Evolutionary conservation across 163 green algal species (phyloP).

Genomic region (Volvox carteri): DNA sequence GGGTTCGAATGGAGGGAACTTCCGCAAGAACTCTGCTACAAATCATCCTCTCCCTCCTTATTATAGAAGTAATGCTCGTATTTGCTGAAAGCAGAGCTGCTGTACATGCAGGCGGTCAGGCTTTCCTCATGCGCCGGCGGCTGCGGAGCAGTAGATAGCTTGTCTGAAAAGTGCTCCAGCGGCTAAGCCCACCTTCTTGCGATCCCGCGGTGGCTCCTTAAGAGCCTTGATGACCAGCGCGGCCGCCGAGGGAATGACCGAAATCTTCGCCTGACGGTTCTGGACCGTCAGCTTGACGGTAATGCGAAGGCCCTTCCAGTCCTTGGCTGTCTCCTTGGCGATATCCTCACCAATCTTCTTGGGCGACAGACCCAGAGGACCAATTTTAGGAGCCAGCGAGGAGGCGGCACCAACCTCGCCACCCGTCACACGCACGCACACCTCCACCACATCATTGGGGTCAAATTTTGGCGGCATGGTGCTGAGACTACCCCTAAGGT

Average conservation of each 20-base stretch:
- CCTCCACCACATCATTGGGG: slow-evolving; percentile 91
- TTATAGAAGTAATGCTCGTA: too few species aligned
- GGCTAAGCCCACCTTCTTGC: slow-evolving; percentile 93
- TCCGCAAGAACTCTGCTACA: too few species aligned
- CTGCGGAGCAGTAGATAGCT: slow-evolving; percentile 18
- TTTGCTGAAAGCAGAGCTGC: neutral
- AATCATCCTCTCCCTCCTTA: too few species aligned
- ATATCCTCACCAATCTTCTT: slow-evolving; percentile 99
- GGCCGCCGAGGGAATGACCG: slow-evolving; percentile 96
- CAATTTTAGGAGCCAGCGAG: slow-evolving; percentile 99
- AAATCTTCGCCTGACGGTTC: slow-evolving; percentile 98
- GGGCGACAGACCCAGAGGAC: slow-evolving; percentile 98
- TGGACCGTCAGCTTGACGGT: slow-evolving; percentile 99
- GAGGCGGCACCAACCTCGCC: slow-evolving; percentile 97
- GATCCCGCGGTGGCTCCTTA: slow-evolving; percentile 98
- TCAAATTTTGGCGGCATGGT: slow-evolving; percentile 98
- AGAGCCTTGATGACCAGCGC: slow-evolving; percentile 99
- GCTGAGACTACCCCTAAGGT: slow-evolving; percentile 7
- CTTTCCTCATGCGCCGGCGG: slow-evolving; percentile 23
- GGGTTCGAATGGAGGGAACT: neutral
- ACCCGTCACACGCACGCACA: slow-evolving; percentile 98
- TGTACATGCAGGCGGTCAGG: neutral
- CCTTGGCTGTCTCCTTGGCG: slow-evolving; percentile 99
- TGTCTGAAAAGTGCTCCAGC: neutral
- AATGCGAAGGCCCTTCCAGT: slow-evolving; percentile 99